Evolutionary conservation across 2,329 filamentous ascomycete species (phyloP).

Genomic region (Epichloe sp.): DNA sequence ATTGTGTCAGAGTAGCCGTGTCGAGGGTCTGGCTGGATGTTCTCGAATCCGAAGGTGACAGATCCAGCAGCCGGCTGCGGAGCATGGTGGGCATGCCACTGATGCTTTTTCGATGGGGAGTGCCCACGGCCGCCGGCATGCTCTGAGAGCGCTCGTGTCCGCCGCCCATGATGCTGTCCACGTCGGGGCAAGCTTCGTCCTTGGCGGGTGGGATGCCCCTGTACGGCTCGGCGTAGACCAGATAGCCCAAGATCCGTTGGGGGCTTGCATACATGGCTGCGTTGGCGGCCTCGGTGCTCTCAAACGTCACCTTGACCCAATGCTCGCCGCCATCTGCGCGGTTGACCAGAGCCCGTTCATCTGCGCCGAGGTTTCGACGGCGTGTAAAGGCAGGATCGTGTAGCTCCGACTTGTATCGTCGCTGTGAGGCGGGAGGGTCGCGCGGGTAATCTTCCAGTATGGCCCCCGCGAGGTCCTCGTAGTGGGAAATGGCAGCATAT

Average conservation of each 20-base stretch:
- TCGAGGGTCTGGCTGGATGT: constrained; percentile 45
- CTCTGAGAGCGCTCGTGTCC: constrained; percentile 22
- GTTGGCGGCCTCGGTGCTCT: constrained; percentile 58
- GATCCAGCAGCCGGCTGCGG: constrained; percentile 24
- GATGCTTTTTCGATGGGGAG: constrained; percentile 15
- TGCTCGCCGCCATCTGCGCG: constrained; percentile 71
- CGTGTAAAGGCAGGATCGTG: constrained; percentile 59
- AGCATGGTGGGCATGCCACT: constrained; percentile 22
- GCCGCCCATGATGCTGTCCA: constrained; percentile 23
- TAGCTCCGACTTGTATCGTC: constrained; percentile 61
- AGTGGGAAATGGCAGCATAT: constrained; percentile 83
- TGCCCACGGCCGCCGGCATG: constrained; percentile 19
- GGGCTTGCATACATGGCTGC: constrained; percentile 57
- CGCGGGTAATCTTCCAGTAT: constrained; percentile 92
- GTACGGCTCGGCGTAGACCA: constrained; percentile 60
- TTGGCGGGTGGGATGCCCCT: constrained; percentile 48
- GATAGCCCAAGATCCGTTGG: constrained; percentile 55
- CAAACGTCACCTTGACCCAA: constrained; percentile 84
- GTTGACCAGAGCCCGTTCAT: constrained; percentile 69
- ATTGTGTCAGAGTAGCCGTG: constrained; percentile 36
- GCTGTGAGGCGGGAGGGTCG: constrained; percentile 58
- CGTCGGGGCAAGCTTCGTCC: constrained; percentile 49
- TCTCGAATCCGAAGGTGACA: constrained; percentile 31
- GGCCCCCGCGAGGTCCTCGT: constrained; percentile 70
- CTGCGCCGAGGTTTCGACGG: constrained; percentile 49